Percentiles rank a stretch among this genome's conserved stretches.
phyloP scores from a whole-genome alignment of 2,329 filamentous ascomycete species.

The Calonectria honghensis region DNA sequence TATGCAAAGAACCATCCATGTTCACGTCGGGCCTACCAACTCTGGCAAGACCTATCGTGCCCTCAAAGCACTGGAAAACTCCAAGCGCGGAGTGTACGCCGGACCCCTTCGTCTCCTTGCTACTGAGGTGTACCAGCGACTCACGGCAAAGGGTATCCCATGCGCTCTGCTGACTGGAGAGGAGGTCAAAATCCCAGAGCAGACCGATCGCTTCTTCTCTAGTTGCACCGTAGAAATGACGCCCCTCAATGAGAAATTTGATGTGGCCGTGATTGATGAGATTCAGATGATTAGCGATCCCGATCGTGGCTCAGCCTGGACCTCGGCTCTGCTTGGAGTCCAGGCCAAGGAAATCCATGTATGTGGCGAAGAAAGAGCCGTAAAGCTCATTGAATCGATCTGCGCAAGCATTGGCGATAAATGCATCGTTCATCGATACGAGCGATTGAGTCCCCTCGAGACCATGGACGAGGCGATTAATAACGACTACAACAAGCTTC shows the following conservation, averaged over 20 bases:
- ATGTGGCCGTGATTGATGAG: conserved; percentile 97
- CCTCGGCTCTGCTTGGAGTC: conserved; percentile 89
- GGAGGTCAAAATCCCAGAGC: conserved; percentile 83
- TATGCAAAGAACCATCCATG: conserved; percentile 87
- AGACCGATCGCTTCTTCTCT: conserved; percentile 75
- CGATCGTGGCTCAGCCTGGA: conserved; percentile 95
- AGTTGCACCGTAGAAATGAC: conserved; percentile 97
- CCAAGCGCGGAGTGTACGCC: conserved; percentile 88
- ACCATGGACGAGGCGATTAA: conserved; percentile 78
- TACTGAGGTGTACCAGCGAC: conserved; percentile 94
- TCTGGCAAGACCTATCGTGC: conserved; percentile 99
- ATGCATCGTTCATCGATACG: conserved; percentile 86
- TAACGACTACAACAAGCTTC: conserved; percentile 78
- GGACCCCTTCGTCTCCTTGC: conserved; percentile 92
- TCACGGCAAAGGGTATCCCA: conserved; percentile 83
- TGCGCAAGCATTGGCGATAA: conserved; percentile 88
- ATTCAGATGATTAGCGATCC: conserved; percentile 95
- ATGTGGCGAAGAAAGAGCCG: conserved; percentile 90
- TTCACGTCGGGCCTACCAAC: conserved; percentile 98
- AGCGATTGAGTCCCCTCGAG: conserved; percentile 86
- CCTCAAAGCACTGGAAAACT: conserved; percentile 86
- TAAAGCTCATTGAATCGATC: conserved; percentile 85
- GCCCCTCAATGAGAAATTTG: conserved; percentile 74
- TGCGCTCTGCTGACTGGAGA: conserved; percentile 94
- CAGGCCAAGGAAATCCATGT: conserved; percentile 93